Evolutionary conservation across 495 filamentous ascomycete genomes (phyloP), one percentile per base, ranked within the genome.

Genomic region (Penicillium lividum): DNA sequence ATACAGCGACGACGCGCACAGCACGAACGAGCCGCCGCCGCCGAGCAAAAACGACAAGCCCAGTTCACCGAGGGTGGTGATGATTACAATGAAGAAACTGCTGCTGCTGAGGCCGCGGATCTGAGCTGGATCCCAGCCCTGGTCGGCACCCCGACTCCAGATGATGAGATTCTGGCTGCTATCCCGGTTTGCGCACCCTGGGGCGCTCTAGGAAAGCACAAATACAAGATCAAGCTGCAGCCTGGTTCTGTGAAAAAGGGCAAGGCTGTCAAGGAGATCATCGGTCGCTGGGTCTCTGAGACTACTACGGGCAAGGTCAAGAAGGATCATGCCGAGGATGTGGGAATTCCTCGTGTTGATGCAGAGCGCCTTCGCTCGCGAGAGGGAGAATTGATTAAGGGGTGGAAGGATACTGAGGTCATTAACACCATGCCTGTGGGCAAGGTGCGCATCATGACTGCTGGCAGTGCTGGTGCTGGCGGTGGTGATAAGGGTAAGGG

Each of bases 111-210:
- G 64, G 74, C 71, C 5, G 77, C 76, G 1, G 76, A 77, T 52
- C 72, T 84, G 27, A 80, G 80, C 3, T 80, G 80, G 55, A 80
- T 98, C 5, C 92, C 94, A 52, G 73, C 83, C 0, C 82, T 97
- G 11, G 82, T 95, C 6, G 92, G 91, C 15, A 86, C 79, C 5
- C 91, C 93, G 1, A 75, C 91, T 15, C 81, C 85, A 0, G 91
- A 90, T 15, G 93, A 98, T 63, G 89, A 93, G 73, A 86, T 97
- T n/a, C 75, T 97, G 3, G 91, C 91, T 42, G 91, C 86, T 5
- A 82, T 97, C n/a, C 89, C 92, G 0, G 80, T 98, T 5, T 97
- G 93, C 70, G 94, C 91, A 16, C 94, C 94, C 4, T 97, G 92
- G 88, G 79, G 80, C 16, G 89, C 94, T 1, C 78, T 98, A 59